Evolutionary conservation across 2,329 filamentous ascomycete genomes (phyloP).

Genomic region (Aureobasidium sp.): DNA sequence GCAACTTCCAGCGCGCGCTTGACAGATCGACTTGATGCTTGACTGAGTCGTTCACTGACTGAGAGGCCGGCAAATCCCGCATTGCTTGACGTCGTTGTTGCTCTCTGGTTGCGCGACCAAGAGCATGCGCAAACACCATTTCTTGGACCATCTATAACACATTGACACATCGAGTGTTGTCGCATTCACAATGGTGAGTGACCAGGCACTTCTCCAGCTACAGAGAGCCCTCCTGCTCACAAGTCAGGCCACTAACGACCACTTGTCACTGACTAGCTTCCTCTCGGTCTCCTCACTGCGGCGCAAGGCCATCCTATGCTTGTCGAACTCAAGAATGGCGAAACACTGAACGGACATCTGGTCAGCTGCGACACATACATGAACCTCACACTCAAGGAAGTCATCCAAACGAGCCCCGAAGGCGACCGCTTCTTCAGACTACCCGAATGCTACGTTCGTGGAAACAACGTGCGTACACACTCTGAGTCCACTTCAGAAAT

Average conservation of each 20-base stretch:
- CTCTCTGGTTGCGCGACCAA: background rate
- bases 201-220: background rate
- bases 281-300: conserved; percentile 76
- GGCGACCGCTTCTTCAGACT: conserved; percentile 89
- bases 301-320: conserved; percentile 98
- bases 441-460: conserved; percentile 91
- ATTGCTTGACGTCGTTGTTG: conserved; percentile 9
- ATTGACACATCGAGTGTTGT: background rate
- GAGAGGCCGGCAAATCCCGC: background rate
- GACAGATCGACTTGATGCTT: background rate
- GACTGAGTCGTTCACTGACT: background rate
- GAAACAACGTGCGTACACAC: conserved; percentile 70
- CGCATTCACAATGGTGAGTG: conserved; percentile 18
- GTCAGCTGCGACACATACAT: conserved; percentile 99
- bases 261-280: conserved; percentile 38
- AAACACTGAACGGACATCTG: conserved; percentile 92
- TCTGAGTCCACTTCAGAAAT: background rate
- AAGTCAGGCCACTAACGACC: conserved; percentile 12
- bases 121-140: background rate
- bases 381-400: conserved; percentile 96
- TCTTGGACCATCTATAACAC: background rate
- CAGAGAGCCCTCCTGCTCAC: conserved; percentile 13
- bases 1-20: background rate
- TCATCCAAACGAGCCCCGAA: conserved; percentile 91
- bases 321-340: conserved; percentile 93